Conservation (phyloP, 2,329 filamentous ascomycete species). For the Diaporthe destruens region DNA sequence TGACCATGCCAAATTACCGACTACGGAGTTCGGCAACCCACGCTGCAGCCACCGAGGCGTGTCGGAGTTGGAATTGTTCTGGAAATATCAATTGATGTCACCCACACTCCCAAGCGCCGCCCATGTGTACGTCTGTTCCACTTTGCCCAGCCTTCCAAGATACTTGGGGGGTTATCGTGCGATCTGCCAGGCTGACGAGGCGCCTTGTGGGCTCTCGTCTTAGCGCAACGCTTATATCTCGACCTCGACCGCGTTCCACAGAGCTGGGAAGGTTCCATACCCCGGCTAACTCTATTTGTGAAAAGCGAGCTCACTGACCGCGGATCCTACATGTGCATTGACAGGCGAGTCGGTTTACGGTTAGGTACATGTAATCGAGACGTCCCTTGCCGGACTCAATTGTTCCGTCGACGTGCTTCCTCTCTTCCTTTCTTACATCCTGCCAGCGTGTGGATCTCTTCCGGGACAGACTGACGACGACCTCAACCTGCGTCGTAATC, state of each 20-base stretch:
- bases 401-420: slow-evolving; percentile 4
- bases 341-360: background rate
- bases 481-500: slow-evolving; percentile 8
- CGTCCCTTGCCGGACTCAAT: slow-evolving; percentile 6
- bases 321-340: slow-evolving; percentile 6
- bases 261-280: slow-evolving; percentile 12
- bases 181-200: slow-evolving; percentile 38
- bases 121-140: background rate
- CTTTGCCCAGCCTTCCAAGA: slow-evolving; percentile 21
- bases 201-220: slow-evolving; percentile 16
- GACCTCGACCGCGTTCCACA: background rate
- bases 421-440: slow-evolving; percentile 25
- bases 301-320: background rate
- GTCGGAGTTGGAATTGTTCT: slow-evolving; percentile 28
- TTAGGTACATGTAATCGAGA: slow-evolving; percentile 33
- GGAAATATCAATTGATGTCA: slow-evolving; percentile 29
- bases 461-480: slow-evolving; percentile 7
- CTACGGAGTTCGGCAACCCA: slow-evolving; percentile 22
- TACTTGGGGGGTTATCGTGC: slow-evolving; percentile 22
- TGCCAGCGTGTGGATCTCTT: background rate
- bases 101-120: slow-evolving; percentile 14
- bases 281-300: slow-evolving; percentile 7
- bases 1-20: slow-evolving; percentile 21
- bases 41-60: background rate
- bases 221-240: slow-evolving; percentile 20